Percentiles rank a stretch among this genome's conserved stretches.
These are phyloP conservation scores for Ogataea saltuana DNA, from an alignment of 805 yeast species.

Conservation along the genomic window DNA sequence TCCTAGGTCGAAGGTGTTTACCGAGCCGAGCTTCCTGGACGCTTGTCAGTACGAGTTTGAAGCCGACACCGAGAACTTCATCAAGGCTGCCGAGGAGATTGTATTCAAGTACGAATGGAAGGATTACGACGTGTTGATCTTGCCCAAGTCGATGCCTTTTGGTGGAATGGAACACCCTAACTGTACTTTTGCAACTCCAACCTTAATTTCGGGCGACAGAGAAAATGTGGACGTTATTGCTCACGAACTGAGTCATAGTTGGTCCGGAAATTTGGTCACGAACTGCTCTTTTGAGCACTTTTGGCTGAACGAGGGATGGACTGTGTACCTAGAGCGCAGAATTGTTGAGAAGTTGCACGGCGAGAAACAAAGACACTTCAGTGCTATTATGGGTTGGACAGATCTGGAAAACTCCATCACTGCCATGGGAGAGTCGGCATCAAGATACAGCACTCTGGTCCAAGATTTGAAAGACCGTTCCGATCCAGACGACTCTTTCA, in stretches of 20 bases:
- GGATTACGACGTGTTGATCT: constrained; percentile 74
- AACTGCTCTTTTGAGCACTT: constrained; percentile 92
- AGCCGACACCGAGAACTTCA: constrained; percentile 77
- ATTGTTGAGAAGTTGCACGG: constrained; percentile 80
- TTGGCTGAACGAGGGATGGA: constrained; percentile 97
- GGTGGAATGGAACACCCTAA: constrained; percentile 97
- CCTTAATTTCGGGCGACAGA: constrained; percentile 80
- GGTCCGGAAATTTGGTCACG: constrained; percentile 91
- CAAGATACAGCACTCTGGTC: constrained; percentile 60
- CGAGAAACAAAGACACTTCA: constrained; percentile 73
- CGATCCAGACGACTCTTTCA: constrained; percentile 90
- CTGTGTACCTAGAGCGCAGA: constrained; percentile 86
- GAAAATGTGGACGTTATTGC: constrained; percentile 88
- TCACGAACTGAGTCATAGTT: constrained; percentile 89
- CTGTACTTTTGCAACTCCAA: constrained; percentile 88
- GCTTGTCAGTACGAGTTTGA: constrained; percentile 79
- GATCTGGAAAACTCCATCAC: constrained; percentile 68
- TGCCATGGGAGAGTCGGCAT: constrained; percentile 57
- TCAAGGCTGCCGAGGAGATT: constrained; percentile 71
- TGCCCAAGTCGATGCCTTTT: constrained; percentile 78
- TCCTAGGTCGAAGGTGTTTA: constrained; percentile 80
- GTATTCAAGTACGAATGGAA: constrained; percentile 85
- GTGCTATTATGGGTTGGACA: constrained; percentile 87
- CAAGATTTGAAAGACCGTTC: constrained; percentile 67
- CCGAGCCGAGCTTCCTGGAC: constrained; percentile 69